These are phyloP conservation scores for Aspergillus bertholletiae DNA, from an alignment of 495 filamentous ascomycete species.

Conservation along the genomic window DNA sequence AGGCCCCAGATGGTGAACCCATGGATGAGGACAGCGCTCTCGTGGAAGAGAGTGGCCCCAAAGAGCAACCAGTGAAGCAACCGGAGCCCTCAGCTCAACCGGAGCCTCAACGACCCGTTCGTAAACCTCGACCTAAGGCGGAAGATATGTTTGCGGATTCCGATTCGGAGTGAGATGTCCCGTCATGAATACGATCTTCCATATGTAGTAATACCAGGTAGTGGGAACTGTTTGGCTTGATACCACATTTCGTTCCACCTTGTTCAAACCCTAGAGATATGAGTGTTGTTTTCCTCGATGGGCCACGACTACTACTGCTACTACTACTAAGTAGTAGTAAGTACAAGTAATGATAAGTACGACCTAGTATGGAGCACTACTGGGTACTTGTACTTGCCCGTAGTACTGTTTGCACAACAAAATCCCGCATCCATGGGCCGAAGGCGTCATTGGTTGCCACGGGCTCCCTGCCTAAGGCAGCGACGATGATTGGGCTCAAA, in stretches of 20 bases:
- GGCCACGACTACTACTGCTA: too few species aligned
- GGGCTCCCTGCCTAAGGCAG: neutral
- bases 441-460: neutral
- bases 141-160: constrained; percentile 93
- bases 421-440: neutral
- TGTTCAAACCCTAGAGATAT: too few species aligned
- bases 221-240: neutral
- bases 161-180: constrained; percentile 35
- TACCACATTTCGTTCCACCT: too few species aligned
- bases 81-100: constrained; percentile 20
- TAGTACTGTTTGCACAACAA: neutral
- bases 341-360: too few species aligned
- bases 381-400: too few species aligned
- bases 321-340: too few species aligned
- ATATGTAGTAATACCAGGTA: neutral
- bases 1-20: constrained; percentile 49
- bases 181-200: neutral
- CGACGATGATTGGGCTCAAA: neutral
- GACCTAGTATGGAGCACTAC: too few species aligned
- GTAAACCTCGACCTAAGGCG: constrained; percentile 69
- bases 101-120: constrained; percentile 24
- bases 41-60: constrained; percentile 31
- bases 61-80: constrained; percentile 14
- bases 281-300: too few species aligned
- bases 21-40: constrained; percentile 47